Base-by-base conservation (phyloP, 176 grass and related monocot species). In the Calamus simplicifolius region DNA sequence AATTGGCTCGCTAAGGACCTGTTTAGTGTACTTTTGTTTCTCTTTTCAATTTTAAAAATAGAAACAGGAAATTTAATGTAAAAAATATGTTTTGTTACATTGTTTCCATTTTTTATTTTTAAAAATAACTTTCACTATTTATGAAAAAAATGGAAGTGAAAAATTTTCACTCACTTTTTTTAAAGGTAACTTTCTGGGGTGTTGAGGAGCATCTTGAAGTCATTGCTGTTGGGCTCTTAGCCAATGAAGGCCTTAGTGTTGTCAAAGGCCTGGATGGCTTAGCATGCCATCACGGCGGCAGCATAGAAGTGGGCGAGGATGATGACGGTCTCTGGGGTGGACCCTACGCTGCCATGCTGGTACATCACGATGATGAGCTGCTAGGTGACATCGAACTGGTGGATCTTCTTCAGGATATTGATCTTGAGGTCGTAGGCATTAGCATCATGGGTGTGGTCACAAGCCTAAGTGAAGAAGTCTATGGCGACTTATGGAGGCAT, bases 191-290 rank as follows among this genome's bases (percentile, higher is more conserved):
- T 23, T 23, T 23, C 21, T 23, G 21, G 79, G 29, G 83, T 90
- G 70, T 96, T 80, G 5, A 96, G 80, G 64, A 96, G 54, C 59
- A 85, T 90, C 31, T 82, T 68, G 62, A 96, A 87, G 67, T 90
- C 80, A 48, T 18, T 61, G 27, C 64, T 70, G 56, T 78, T 51
- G 15, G 91, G 80, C 64, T 90, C 91, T 64, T 86, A 87, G 51
- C 86, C 86, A 3, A 96, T 30, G 49, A 96, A 96, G 50, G 91
- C 91, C 65, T 96, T 86, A 86, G 90, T 90, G 64, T 96, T 83
- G 15, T 96, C 86, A 49, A 96, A 96, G 3, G 91, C 61, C 30
- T 80, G 66, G 18, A 96, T 58, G 0, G 91, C 86, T 69, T 96
- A 83, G 56, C 86, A 65, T 1, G 91, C 85, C 74, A 96, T 69